phyloP scores from a whole-genome alignment of 2,329 filamentous ascomycete species.

The Fusarium sp. region DNA sequence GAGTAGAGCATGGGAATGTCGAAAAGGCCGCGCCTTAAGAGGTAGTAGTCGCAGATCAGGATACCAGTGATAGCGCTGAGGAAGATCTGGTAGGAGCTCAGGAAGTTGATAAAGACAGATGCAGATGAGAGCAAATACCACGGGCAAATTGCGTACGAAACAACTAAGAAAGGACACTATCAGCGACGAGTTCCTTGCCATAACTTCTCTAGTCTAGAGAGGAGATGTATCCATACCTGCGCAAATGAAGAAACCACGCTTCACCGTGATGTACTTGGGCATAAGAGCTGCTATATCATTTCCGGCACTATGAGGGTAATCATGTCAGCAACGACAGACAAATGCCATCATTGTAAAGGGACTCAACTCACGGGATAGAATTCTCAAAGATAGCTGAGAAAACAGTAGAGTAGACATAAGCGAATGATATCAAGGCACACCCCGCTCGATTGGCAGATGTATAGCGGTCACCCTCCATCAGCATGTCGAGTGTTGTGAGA shows the following conservation, averaged over 20 bases:
- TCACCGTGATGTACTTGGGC: constrained; percentile 17
- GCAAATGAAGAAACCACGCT: constrained; percentile 19
- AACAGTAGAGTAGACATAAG: constrained; percentile 4
- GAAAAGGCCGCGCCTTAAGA: neutral
- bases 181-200: neutral
- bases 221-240: neutral
- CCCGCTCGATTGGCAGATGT: constrained; percentile 11
- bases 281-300: constrained; percentile 20
- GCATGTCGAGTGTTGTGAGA: constrained; percentile 8
- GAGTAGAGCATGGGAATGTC: constrained; percentile 18
- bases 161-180: constrained; percentile 4
- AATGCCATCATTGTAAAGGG: fast-evolving
- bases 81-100: constrained; percentile 22
- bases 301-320: neutral
- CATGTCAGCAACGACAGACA: neutral
- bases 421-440: constrained; percentile 10
- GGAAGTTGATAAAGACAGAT: constrained; percentile 17
- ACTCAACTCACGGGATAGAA: constrained; percentile 2
- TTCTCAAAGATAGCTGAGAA: constrained; percentile 20
- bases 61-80: constrained; percentile 16
- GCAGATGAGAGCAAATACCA: constrained; percentile 17
- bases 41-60: constrained; percentile 18
- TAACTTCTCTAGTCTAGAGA: no score
- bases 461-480: constrained; percentile 6
- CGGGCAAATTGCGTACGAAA: constrained; percentile 8